Evolutionary conservation across 306 rosid species (phyloP), one percentile per base, ranked within the genome.

Genomic region (Castanea mollissima): DNA sequence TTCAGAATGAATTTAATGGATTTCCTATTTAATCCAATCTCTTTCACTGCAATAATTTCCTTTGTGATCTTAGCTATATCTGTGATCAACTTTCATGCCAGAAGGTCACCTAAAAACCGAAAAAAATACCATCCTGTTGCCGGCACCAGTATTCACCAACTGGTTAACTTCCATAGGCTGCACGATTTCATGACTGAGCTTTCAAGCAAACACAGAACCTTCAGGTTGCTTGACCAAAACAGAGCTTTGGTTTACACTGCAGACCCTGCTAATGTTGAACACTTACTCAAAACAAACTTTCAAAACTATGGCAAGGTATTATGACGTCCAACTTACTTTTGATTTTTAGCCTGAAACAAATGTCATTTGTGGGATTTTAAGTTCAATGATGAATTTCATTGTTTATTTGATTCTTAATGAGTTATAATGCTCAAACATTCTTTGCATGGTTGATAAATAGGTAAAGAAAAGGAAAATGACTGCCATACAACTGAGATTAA

Each of bases 131-230:
- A 87, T 35, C 97, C 97, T 15, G 25, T 92, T 79, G 97, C 85
- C 1, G 97, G 97, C 0, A 94, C 97, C 6, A n/a, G 87, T 3
- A 88, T 94, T 34, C 82, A 94, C 41, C 98, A 89, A 75, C 56
- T 91, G 38, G 75, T 81, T 38, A 89, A 94, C 81, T 94, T 94
- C 90, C 83, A 88, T 15, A 84, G 92, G 68, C 0, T 91, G 76
- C 97, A 92, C 51, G 86, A 94, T 67, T 92, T 90, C 15, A 92
- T 90, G 98, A 92, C 98, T 67, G 90, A 88, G 52, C 96, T 89
- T 55, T 96, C 98, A 2, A 49, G 68, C 11, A 89, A 86, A 55
- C 49, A 91, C 88, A 88, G 57, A 78, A 94, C 97, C 23, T 94
- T 92, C 83, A 88, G 97, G 78, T 74, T 92, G 20, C 82, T 94